These are phyloP conservation scores for Skeletonema tropicum DNA, from an alignment of 108 stramenopile genomes.

Conservation along the genomic window DNA sequence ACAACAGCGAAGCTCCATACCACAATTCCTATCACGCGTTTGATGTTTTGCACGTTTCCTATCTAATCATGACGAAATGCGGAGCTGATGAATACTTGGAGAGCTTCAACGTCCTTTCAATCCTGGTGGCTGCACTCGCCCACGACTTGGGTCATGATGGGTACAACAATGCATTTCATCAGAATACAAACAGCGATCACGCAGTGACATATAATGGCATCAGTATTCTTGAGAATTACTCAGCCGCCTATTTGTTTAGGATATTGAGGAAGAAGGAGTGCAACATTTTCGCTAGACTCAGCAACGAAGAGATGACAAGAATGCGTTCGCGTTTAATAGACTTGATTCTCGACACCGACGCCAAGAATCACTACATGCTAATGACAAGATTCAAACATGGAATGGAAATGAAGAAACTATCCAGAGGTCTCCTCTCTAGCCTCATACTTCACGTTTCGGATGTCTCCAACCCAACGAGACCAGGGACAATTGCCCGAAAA, in stretches of 20 bases:
- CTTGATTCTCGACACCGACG: conserved; percentile 60
- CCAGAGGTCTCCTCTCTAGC: conserved; percentile 52
- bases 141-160: conserved; percentile 82
- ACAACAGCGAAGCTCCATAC: conserved; percentile 51
- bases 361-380: conserved; percentile 55
- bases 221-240: conserved; percentile 69
- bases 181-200: conserved; percentile 49
- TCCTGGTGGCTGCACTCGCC: conserved; percentile 59
- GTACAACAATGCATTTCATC: conserved; percentile 62
- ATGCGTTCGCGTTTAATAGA: conserved; percentile 52
- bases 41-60: conserved; percentile 65
- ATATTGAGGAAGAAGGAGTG: conserved; percentile 45
- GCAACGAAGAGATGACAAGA: conserved; percentile 35
- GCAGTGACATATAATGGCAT: conserved; percentile 72
- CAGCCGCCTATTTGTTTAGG: conserved; percentile 58
- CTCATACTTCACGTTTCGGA: conserved; percentile 58
- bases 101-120: conserved; percentile 55
- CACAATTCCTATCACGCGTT: conserved; percentile 71
- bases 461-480: conserved; percentile 53
- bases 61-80: conserved; percentile 55
- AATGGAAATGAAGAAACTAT: conserved; percentile 54
- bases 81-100: conserved; percentile 53
- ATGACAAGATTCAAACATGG: conserved; percentile 56
- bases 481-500: conserved; percentile 40
- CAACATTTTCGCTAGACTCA: conserved; percentile 57